Evolutionary conservation across 345 rosid genomes (phyloP).

Genomic region (Citrus trifoliata): DNA sequence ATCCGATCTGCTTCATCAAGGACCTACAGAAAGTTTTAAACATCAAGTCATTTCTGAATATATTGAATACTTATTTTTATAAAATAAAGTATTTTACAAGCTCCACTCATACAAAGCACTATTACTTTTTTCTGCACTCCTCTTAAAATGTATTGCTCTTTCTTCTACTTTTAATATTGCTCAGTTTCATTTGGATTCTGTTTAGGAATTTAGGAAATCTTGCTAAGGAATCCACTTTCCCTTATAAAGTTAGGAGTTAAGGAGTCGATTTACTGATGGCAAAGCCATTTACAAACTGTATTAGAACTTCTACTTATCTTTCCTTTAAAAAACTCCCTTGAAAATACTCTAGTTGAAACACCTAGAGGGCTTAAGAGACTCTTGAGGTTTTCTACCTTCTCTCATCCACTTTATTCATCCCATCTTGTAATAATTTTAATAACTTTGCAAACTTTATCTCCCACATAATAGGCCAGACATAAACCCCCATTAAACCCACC

Average conservation of each 20-base stretch:
- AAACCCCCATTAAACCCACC: neutral
- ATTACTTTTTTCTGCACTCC: neutral
- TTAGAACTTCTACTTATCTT: neutral
- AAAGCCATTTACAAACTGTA: neutral
- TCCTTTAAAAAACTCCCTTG: neutral
- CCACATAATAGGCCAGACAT: neutral
- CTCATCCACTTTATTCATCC: neutral
- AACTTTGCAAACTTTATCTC: neutral
- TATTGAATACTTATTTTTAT: neutral
- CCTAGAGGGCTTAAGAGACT: neutral
- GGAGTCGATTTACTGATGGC: neutral
- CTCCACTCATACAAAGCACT: neutral
- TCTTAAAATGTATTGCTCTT: neutral
- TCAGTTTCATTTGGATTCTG: neutral
- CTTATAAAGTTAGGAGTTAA: neutral
- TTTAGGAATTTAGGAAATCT: neutral
- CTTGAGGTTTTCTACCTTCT: neutral
- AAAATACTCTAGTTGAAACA: neutral
- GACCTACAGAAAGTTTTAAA: constrained; percentile 44
- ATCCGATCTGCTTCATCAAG: constrained; percentile 98
- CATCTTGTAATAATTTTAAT: neutral
- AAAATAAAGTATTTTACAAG: neutral
- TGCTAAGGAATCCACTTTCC: neutral
- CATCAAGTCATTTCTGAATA: neutral
- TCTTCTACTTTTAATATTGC: neutral